Conservation (phyloP, 2,329 filamentous ascomycete genomes). For the Fusarium stilboides region DNA sequence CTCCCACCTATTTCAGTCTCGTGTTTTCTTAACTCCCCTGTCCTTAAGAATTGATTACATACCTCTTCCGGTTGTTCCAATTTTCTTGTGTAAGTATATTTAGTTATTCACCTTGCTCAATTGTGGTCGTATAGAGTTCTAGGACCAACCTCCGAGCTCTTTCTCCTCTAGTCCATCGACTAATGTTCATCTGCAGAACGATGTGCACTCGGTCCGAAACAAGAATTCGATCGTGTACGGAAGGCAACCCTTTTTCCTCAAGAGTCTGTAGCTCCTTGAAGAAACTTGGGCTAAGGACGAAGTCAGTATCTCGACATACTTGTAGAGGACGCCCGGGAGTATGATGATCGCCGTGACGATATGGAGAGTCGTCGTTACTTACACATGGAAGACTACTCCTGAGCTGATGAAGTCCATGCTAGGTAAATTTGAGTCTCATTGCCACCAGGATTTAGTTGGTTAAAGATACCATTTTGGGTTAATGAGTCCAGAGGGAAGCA, state of each 20-base stretch:
- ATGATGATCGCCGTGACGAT: too few relatives aligned
- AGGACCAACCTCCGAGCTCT: constrained; percentile 32
- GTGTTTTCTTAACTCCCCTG: not conserved
- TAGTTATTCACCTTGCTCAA: constrained; percentile 1
- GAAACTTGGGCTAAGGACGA: constrained; percentile 15
- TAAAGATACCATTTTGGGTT: constrained; percentile 26
- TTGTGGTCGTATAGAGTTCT: too few relatives aligned
- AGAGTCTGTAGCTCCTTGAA: constrained; percentile 29
- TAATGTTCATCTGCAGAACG: constrained; percentile 26
- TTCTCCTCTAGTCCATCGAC: constrained; percentile 33
- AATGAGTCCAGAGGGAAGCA: constrained; percentile 34
- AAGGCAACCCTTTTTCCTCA: constrained; percentile 19
- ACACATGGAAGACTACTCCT: constrained; percentile 26
- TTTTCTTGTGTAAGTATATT: constrained; percentile 20
- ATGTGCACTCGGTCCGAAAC: constrained; percentile 34
- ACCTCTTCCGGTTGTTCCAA: constrained; percentile 22
- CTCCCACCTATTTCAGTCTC: not conserved
- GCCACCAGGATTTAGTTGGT: not conserved
- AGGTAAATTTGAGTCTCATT: not conserved
- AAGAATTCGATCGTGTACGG: constrained; percentile 21
- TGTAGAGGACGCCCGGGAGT: too few relatives aligned
- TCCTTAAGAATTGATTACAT: not conserved
- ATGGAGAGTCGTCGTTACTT: not conserved
- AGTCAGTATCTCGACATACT: not conserved
- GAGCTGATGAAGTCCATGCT: constrained; percentile 24